phyloP scores from a whole-genome alignment of 345 rosid genomes.

The Linum lewisii region DNA sequence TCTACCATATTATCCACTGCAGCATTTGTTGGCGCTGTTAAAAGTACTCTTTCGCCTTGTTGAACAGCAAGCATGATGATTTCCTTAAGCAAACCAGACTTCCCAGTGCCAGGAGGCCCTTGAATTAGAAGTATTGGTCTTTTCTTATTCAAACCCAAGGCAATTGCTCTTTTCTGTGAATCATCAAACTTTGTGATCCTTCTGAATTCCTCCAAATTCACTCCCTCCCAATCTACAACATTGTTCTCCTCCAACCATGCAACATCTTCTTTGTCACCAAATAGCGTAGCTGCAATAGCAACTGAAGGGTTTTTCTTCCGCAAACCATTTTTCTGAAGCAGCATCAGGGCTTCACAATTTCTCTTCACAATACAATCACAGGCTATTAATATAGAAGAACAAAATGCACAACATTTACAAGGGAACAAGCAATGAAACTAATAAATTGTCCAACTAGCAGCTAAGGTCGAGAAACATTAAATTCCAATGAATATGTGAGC shows the following conservation, averaged over 20 bases:
- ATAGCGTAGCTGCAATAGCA: constrained; percentile 71
- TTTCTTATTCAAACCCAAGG: constrained; percentile 75
- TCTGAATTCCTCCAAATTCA: constrained; percentile 42
- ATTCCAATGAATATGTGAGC: no score
- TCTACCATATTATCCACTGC: constrained; percentile 97
- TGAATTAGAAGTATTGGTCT: constrained; percentile 66
- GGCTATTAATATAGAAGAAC: constrained; percentile 5
- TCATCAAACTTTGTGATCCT: constrained; percentile 38
- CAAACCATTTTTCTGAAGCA: constrained; percentile 85
- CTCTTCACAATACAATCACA: constrained; percentile 45
- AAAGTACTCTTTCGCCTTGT: constrained; percentile 89
- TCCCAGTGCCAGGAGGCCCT: constrained; percentile 98
- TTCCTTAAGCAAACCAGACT: constrained; percentile 86
- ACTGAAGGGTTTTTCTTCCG: constrained; percentile 73
- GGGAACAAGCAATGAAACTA: not conserved
- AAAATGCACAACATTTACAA: constrained; percentile 9
- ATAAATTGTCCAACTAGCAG: no score
- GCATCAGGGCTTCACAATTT: constrained; percentile 93
- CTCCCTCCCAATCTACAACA: constrained; percentile 51
- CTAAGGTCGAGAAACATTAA: no score
- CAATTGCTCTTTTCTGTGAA: constrained; percentile 60
- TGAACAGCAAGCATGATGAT: constrained; percentile 58
- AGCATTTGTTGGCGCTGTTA: constrained; percentile 94
- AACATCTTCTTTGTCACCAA: constrained; percentile 77
- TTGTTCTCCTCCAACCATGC: constrained; percentile 54